These are phyloP conservation scores for Alternaria novae-zelandiae DNA, from an alignment of 2,329 filamentous ascomycete species.

Conservation along the genomic window DNA sequence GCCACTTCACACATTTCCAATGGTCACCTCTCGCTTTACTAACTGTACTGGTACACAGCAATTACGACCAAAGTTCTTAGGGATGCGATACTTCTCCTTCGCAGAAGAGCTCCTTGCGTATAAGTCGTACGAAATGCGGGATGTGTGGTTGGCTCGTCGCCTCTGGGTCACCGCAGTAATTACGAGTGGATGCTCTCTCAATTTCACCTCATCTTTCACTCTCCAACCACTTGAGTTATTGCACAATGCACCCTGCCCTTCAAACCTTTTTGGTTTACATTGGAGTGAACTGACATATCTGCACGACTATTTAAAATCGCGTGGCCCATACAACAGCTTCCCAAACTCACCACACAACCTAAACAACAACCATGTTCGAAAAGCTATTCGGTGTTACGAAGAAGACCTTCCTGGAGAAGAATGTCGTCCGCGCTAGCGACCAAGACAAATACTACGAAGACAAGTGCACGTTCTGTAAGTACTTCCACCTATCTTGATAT, in stretches of 20 bases:
- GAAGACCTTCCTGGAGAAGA: constrained; percentile 6
- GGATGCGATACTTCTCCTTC: neutral
- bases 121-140: neutral
- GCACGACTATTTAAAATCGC: neutral
- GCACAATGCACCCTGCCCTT: neutral
- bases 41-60: neutral
- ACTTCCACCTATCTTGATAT: neutral
- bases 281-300: neutral
- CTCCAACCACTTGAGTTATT: neutral
- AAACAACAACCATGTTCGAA: constrained; percentile 2
- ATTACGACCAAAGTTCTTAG: neutral
- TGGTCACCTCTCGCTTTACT: neutral
- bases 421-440: constrained; percentile 14
- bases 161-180: neutral
- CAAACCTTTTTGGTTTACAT: neutral
- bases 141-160: neutral
- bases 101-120: neutral
- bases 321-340: neutral
- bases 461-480: constrained; percentile 14
- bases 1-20: neutral
- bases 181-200: neutral
- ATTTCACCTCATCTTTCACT: neutral
- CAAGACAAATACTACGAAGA: constrained; percentile 19
- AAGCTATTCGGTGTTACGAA: neutral
- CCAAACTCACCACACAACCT: neutral